These are phyloP conservation scores for Euphorbia lathyris DNA, from an alignment of 345 rosid genomes.

Conservation along the genomic window DNA sequence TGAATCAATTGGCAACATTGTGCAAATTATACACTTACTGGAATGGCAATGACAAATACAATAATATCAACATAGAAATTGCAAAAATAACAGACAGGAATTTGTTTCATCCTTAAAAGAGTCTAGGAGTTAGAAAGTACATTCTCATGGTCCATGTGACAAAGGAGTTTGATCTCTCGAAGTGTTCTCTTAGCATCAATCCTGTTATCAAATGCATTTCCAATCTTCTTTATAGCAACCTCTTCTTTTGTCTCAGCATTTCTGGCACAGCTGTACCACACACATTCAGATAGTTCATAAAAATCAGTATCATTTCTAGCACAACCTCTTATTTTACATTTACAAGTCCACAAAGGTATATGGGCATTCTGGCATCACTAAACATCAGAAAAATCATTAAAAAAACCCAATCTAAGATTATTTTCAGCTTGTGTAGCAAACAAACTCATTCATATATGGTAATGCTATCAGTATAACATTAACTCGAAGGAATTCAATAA, in stretches of 20 bases:
- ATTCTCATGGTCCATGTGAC: slow-evolving; percentile 88
- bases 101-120: not conserved
- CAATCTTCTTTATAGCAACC: slow-evolving; percentile 28
- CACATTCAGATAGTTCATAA: not conserved
- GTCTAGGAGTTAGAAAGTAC: slow-evolving; percentile 26
- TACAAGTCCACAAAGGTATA: too few relatives aligned
- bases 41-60: not conserved
- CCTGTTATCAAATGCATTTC: slow-evolving; percentile 57
- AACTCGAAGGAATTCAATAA: not conserved
- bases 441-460: not conserved
- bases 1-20: not conserved
- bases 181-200: slow-evolving; percentile 88
- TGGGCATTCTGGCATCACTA: too few relatives aligned
- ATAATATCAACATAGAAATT: not conserved
- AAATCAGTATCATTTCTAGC: too few relatives aligned
- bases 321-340: too few relatives aligned
- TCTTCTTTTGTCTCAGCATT: slow-evolving; percentile 25
- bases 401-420: not conserved
- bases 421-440: not conserved
- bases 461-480: not conserved
- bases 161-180: slow-evolving; percentile 89
- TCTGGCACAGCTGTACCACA: slow-evolving; percentile 20
- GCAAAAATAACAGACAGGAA: not conserved
- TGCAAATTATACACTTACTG: not conserved
- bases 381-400: too few relatives aligned